Evolutionary conservation across 495 filamentous ascomycete genomes (phyloP).

Genomic region (Tuber umbilicatum): DNA sequence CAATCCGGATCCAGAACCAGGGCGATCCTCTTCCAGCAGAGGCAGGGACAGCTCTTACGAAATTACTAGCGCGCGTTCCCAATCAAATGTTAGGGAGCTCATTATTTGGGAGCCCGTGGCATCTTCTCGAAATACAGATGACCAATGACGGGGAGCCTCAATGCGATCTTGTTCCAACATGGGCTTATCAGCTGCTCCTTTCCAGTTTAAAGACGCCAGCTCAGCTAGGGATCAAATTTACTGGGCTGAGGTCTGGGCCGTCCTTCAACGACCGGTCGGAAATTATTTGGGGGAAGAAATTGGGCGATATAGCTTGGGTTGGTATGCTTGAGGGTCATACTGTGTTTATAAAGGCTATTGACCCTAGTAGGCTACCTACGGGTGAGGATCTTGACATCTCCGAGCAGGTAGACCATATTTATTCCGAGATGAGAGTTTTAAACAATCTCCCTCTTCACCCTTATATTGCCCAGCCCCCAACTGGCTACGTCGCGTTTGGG

Average conservation of each 20-base stretch:
- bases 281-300: constrained; percentile 17
- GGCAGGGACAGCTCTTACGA: not conserved
- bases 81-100: constrained; percentile 7
- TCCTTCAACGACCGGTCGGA: constrained; percentile 6
- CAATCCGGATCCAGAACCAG: not conserved
- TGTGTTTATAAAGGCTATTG: constrained; percentile 27
- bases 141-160: constrained; percentile 4
- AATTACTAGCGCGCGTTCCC: not conserved
- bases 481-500: constrained; percentile 28
- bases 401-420: constrained; percentile 19
- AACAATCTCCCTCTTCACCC: constrained; percentile 23
- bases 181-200: constrained; percentile 25
- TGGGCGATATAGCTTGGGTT: constrained; percentile 16
- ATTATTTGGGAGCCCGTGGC: constrained; percentile 28
- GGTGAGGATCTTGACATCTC: constrained; percentile 6
- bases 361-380: constrained; percentile 1
- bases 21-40: not conserved
- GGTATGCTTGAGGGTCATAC: constrained; percentile 22
- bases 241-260: not conserved
- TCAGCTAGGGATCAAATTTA: constrained; percentile 13
- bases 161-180: constrained; percentile 19
- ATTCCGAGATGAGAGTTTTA: constrained; percentile 25
- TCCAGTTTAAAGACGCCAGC: constrained; percentile 18
- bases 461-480: constrained; percentile 19
- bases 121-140: constrained; percentile 25